These are phyloP conservation scores for Aspergillus ruber DNA, from an alignment of 2,329 filamentous ascomycete genomes.

Conservation along the genomic window DNA sequence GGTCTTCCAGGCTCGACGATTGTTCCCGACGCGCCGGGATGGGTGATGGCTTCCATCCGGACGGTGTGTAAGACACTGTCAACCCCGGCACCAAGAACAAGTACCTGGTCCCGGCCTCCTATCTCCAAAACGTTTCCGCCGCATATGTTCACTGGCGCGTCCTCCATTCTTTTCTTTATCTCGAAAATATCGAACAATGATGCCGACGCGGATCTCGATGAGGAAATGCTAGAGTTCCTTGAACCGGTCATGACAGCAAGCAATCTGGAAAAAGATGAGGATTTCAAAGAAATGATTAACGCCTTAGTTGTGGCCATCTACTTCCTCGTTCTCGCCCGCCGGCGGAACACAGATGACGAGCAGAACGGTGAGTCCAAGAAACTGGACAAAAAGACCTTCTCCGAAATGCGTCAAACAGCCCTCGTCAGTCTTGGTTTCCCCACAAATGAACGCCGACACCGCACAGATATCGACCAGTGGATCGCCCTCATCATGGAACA, in stretches of 20 bases:
- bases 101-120: slow-evolving; percentile 30
- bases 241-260: slow-evolving; percentile 34
- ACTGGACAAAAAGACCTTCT: slow-evolving; percentile 37
- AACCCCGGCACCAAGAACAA: slow-evolving; percentile 41
- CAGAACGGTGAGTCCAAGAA: slow-evolving; percentile 18
- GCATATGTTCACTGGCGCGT: slow-evolving; percentile 68
- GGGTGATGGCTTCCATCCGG: slow-evolving; percentile 64
- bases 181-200: slow-evolving; percentile 39
- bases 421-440: slow-evolving; percentile 31
- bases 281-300: slow-evolving; percentile 33
- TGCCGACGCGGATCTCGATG: slow-evolving; percentile 44
- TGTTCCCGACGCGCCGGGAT: slow-evolving; percentile 48
- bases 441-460: slow-evolving; percentile 36
- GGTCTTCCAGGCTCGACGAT: slow-evolving; percentile 19
- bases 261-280: slow-evolving; percentile 43
- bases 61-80: slow-evolving; percentile 58
- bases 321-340: slow-evolving; percentile 41
- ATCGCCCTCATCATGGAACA: slow-evolving; percentile 49
- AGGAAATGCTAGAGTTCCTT: slow-evolving; percentile 28
- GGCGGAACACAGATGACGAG: slow-evolving; percentile 35
- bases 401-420: slow-evolving; percentile 35
- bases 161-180: slow-evolving; percentile 47
- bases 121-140: slow-evolving; percentile 52
- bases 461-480: slow-evolving; percentile 55
- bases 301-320: slow-evolving; percentile 39